Conservation (phyloP, 176 grass and related monocot species). For the Triticum urartu region DNA sequence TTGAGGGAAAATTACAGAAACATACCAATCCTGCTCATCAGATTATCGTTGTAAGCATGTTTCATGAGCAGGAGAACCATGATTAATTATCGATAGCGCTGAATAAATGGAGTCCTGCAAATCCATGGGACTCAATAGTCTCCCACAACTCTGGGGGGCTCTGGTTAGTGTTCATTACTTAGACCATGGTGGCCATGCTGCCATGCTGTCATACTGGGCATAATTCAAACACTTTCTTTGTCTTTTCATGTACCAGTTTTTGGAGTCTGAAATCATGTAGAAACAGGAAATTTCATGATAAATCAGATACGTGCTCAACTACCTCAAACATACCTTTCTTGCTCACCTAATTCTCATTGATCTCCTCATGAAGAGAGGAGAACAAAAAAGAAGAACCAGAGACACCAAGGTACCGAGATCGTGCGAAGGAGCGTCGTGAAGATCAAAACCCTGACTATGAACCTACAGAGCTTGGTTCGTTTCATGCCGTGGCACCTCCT, state of each 20-base stretch:
- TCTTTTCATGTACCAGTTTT: not conserved
- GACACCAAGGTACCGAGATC: slow-evolving; percentile 70
- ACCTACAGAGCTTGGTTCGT: slow-evolving; percentile 91
- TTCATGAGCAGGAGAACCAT: not conserved
- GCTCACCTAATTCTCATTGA: not conserved
- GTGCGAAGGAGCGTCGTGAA: slow-evolving; percentile 96
- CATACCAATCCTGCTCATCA: not conserved
- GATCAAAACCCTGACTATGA: slow-evolving; percentile 99
- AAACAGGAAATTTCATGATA: not conserved
- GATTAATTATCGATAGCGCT: not conserved
- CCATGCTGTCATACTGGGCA: not conserved
- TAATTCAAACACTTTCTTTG: not conserved
- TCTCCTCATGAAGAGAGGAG: slow-evolving; percentile 69
- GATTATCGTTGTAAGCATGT: not conserved
- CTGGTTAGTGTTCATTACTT: not conserved
- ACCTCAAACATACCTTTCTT: not conserved
- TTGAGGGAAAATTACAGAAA: not conserved
- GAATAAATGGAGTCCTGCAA: not conserved
- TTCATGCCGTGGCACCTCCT: slow-evolving; percentile 96
- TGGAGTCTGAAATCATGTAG: slow-evolving; percentile 18
- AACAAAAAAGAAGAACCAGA: slow-evolving; percentile 84
- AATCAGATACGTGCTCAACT: not conserved
- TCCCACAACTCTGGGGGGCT: not conserved
- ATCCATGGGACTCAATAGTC: not conserved
- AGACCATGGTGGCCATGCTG: not conserved